Base-by-base conservation (phyloP, 768 basidiomycete species). In the Mycena floridula region DNA sequence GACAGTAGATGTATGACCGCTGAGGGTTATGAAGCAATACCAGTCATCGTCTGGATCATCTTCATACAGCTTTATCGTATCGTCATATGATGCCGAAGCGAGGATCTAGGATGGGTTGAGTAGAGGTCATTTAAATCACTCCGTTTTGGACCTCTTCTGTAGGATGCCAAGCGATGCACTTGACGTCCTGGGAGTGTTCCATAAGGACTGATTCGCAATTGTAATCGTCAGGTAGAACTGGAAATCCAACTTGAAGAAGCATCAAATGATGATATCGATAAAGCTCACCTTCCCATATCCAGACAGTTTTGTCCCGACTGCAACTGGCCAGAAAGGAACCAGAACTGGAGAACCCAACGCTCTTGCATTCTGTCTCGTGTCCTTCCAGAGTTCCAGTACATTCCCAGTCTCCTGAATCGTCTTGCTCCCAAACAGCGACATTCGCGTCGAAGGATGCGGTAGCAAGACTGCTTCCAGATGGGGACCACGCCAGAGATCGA, bases 171-270 rank as follows among this genome's bases (percentile, higher is more conserved):
- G 86, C 77, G 9, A 99, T 82, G 47, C 74, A 85, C 64, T 99
- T 99, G 43, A 99, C 93, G 56, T 99, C 96, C 64, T 98, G 95
- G 2, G 75, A 76, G 57, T 99, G 96, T 53, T 98, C 93, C 91
- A 97, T 96, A 52, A 95, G 68, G 28, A 99, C 96, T 18, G 82
- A 82, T 65, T 97, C 77, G 58, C 93, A 96, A 55, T 97, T 94
- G 49, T 95, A 96, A 53, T 98, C 94, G 57, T 97, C 92, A 8
- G 92, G 91, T 45, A 88, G 85, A 2, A 88, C 94, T 94, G 52
- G 7, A 24, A 28, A 21, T 25, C 49, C 25, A 35, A 15, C 42
- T 35, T 23, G 46, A 25, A 42, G 28, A n/a, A 44, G 2, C n/a
- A 37, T 13, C 37, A 47, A n/a, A n/a, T 28, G 51, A 40, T 22